These are phyloP conservation scores for Suillus lakei DNA, from an alignment of 768 basidiomycete species.

Conservation along the genomic window DNA sequence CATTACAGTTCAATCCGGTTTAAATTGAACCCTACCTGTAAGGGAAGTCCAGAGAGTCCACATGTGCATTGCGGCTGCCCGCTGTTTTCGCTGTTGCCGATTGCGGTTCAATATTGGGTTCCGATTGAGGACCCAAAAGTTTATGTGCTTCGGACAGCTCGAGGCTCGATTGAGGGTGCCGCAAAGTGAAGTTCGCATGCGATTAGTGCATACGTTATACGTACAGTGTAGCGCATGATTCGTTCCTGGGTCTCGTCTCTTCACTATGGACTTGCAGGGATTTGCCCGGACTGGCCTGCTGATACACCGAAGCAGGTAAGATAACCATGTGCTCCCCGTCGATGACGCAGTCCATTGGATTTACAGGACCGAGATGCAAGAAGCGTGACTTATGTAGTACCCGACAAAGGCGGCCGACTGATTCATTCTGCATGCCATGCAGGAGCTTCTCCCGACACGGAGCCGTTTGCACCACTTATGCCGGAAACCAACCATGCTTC, in stretches of 20 bases:
- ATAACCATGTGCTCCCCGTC: not conserved
- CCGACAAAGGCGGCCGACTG: not conserved
- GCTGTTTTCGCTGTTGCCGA: constrained; percentile 26
- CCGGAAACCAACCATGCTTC: not conserved
- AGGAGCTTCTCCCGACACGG: constrained; percentile 7
- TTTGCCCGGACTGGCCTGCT: not conserved
- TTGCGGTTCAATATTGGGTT: constrained; percentile 9
- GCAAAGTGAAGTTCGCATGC: not conserved
- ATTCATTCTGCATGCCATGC: not conserved
- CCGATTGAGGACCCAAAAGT: not conserved
- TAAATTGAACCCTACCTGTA: constrained; percentile 6
- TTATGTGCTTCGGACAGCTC: not conserved
- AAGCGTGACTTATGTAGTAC: not conserved
- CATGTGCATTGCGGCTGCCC: constrained; percentile 13
- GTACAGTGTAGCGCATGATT: not conserved
- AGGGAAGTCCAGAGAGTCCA: constrained; percentile 6
- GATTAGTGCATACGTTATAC: not conserved
- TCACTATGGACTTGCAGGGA: not conserved
- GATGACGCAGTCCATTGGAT: not conserved
- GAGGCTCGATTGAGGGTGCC: not conserved
- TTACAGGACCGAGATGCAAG: not conserved
- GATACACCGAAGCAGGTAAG: not conserved
- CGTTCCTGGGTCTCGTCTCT: not conserved
- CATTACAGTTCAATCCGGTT: constrained; percentile 10
- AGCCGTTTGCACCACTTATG: not conserved